A percentile compares a stretch with the other conserved stretches of the same genome.
Evolutionary conservation across 768 basidiomycete species (phyloP).

Genomic region (Mycena filopes): DNA sequence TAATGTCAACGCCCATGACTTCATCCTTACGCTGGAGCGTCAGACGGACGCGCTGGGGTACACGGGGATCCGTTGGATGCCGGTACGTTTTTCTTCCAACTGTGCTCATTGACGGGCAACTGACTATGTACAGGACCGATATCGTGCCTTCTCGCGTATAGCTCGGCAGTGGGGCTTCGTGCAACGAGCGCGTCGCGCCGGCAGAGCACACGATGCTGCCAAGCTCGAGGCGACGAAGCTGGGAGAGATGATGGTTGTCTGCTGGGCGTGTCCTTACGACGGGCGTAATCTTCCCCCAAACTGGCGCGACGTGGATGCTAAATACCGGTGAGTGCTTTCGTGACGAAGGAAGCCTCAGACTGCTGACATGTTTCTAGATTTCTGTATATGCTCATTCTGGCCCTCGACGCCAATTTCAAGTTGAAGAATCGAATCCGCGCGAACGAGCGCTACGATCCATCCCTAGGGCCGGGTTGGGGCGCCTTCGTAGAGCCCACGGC

Average conservation of each 20-base stretch:
- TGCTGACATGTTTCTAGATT: background rate
- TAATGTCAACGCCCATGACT: conserved; percentile 6
- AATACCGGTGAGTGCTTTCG: background rate
- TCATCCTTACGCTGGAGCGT: background rate
- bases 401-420: conserved; percentile 24
- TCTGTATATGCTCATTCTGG: background rate
- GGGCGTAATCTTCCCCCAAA: conserved; percentile 24
- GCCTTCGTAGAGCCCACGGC: conserved; percentile 21
- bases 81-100: background rate
- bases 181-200: background rate
- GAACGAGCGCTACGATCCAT: conserved; percentile 26
- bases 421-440: conserved; percentile 13
- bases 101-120: background rate
- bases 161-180: conserved; percentile 1
- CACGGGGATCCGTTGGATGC: background rate
- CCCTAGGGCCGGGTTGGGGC: conserved; percentile 9
- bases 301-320: conserved; percentile 6
- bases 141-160: background rate
- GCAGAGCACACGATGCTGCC: background rate
- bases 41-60: background rate
- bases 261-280: background rate
- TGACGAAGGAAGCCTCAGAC: background rate
- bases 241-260: conserved; percentile 23
- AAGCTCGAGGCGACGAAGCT: background rate
- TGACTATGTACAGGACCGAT: background rate